Evolutionary conservation across 257 asterid species (phyloP).

Genomic region (Gentiana macrophylla): DNA sequence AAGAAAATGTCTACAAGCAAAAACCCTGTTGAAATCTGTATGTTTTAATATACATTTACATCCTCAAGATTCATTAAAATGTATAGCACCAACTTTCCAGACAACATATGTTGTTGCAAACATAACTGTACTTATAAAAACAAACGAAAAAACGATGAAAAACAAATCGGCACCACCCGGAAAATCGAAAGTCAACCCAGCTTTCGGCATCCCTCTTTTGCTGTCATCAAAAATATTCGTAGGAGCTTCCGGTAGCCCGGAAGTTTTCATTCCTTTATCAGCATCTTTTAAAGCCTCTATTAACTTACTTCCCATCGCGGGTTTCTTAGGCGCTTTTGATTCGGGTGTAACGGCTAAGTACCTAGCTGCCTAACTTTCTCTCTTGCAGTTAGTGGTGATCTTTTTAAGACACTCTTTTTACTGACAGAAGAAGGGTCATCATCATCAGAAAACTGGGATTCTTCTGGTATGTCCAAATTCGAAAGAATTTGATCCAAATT

Average conservation of each 20-base stretch:
- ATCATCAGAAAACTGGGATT: conserved; percentile 19
- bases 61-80: conserved; percentile 63
- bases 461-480: conserved; percentile 12
- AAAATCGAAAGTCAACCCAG: conserved; percentile 56
- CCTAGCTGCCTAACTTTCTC: conserved; percentile 95
- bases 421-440: conserved; percentile 18
- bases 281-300: conserved; percentile 59
- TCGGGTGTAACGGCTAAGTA: conserved; percentile 78
- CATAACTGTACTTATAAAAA: conserved; percentile 72
- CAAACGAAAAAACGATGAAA: conserved; percentile 50
- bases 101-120: conserved; percentile 77
- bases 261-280: conserved; percentile 68
- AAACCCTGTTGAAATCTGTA: too few species aligned
- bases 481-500: conserved; percentile 9
- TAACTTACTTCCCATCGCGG: conserved; percentile 54
- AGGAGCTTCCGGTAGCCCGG: conserved; percentile 87
- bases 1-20: too few species aligned
- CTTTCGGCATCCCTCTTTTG: conserved; percentile 71
- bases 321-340: conserved; percentile 50
- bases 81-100: conserved; percentile 93
- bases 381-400: conserved; percentile 71
- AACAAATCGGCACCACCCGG: conserved; percentile 64
- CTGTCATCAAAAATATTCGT: conserved; percentile 64
- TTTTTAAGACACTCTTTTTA: conserved; percentile 32
- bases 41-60: neutral